Evolutionary conservation across 257 asterid genomes (phyloP), one percentile per base, ranked within the genome.

Genomic region (Eucommia ulmoides): DNA sequence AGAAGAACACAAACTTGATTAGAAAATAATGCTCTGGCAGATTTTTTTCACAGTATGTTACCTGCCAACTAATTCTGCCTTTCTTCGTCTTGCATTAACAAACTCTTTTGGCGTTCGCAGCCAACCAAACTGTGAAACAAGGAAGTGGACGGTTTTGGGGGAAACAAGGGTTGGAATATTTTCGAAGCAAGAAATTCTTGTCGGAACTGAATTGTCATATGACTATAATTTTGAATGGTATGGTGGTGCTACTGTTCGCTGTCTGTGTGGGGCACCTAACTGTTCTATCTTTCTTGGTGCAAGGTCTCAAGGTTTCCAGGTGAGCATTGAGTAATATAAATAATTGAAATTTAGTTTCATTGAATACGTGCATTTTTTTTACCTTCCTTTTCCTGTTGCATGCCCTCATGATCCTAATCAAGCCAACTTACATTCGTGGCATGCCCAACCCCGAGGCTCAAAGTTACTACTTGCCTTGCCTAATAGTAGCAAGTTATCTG

Each of bases 261-360:
- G 96, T 71, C 75, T 89, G 11, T 89, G 98, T 63, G 88, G 96
- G 54, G 93, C 98, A 23, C 72, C 84, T 47, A 80, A 78, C 63
- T 89, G 98, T 70, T 85, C 93, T 42, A 57, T 78, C 56, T 89
- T 82, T 74, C 96, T 89, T 54, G 96, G 96, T 54, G 96, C 94
- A 65, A 85, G 81, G 69, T 89, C 98, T 69, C 93, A 82, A 48
- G 94, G 94, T 62, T 89, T 89, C 74, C 93, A 78, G 94, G 98
- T 89, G 55, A 55, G 56, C 46, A 33, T 51, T 51, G 51, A 63
- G 52, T 60, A 51, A 54, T 23, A 33, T 2, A 33, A 33, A 33
- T 33, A 33, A 10, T 15, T 35, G 44, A 18, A 35, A 35, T 4
- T 35, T 26, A 26, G 38, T 26, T 26, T 26, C 38, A 26, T 12